Evolutionary conservation across 306 rosid species (phyloP), one percentile per base, ranked within the genome.

Genomic region (Cucumis cinereus): DNA sequence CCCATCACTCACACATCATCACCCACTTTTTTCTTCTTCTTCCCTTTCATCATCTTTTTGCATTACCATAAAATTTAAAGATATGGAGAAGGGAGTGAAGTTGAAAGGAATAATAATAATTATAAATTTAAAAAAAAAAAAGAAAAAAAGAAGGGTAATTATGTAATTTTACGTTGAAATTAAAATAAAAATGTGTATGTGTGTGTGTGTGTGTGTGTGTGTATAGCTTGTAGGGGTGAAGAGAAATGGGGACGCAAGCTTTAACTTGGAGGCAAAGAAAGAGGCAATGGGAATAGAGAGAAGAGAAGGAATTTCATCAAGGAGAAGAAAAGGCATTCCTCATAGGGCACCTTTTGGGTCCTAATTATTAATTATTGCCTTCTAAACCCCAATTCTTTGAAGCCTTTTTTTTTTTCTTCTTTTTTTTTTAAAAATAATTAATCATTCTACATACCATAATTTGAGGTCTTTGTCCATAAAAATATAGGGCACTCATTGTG

Each of bases 251-350:
- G 86, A 90, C 83, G 88, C 90, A 76, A 91, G 85, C 79, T 91
- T 91, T 82, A 84, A 60, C 56, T 77, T 89, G 79, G 93, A 84
- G 80, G 82, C 75, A 54, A 85, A 84, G 71, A 88, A 85, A 64
- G 88, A 83, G 55, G 87, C 79, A 73, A 67, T 74, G 77, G n/a
- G 63, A 63, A 77, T 80, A 78, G 86, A 81, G 66, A 64, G 74
- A 45, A 84, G 89, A 13, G 81, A 89, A 49, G 76, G 76, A 47
- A 71, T 71, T 49, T 71, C 76, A 71, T 71, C 76, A 28, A 76
- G 98, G 54, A 91, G 98, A 88, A 93, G 98, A 78, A 93, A 93
- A 89, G 98, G 98, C 74, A 90, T 91, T 79, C 98, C 98, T 79
- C 97, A 83, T 53, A 87, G 98, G 77, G 98, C 98, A 67, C 98